Conservation (phyloP, 352 stramenopile species). For the Achlya hypogyna region DNA sequence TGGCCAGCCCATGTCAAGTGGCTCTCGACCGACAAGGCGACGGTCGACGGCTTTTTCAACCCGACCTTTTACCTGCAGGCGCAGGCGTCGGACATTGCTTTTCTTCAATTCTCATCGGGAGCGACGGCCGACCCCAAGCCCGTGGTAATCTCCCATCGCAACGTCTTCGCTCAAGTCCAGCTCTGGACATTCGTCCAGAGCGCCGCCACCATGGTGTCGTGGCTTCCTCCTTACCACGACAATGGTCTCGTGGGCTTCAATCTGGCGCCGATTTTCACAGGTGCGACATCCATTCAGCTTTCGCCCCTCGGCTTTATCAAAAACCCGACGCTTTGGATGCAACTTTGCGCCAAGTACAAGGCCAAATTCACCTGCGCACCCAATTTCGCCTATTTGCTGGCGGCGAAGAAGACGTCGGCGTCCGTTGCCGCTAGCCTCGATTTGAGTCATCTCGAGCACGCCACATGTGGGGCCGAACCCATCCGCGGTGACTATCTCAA, state of each 20-base stretch:
- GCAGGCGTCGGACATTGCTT: slow-evolving; percentile 30
- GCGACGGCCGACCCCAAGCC: slow-evolving; percentile 96
- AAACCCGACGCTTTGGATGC: slow-evolving; percentile 5
- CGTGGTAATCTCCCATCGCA: slow-evolving; percentile 95
- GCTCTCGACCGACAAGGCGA: too few species aligned
- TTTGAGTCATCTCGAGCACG: not conserved
- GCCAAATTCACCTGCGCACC: not conserved
- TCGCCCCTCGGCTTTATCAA: not conserved
- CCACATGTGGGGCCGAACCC: too few species aligned
- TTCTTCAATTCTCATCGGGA: slow-evolving; percentile 98
- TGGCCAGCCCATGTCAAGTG: too few species aligned
- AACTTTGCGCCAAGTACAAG: not conserved
- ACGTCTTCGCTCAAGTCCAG: slow-evolving; percentile 96
- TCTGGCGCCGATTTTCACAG: not conserved
- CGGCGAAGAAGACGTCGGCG: not conserved
- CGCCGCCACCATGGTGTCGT: not conserved
- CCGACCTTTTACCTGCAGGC: too few species aligned
- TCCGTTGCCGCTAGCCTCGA: not conserved
- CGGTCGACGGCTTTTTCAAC: too few species aligned
- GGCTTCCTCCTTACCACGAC: not conserved
- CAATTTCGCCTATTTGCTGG: not conserved
- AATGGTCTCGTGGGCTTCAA: not conserved
- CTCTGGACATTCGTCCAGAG: slow-evolving; percentile 74
- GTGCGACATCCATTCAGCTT: not conserved
- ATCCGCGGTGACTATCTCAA: not conserved